Conservation (phyloP, 139 green algal genomes). For the Klebsormidium nitens region DNA sequence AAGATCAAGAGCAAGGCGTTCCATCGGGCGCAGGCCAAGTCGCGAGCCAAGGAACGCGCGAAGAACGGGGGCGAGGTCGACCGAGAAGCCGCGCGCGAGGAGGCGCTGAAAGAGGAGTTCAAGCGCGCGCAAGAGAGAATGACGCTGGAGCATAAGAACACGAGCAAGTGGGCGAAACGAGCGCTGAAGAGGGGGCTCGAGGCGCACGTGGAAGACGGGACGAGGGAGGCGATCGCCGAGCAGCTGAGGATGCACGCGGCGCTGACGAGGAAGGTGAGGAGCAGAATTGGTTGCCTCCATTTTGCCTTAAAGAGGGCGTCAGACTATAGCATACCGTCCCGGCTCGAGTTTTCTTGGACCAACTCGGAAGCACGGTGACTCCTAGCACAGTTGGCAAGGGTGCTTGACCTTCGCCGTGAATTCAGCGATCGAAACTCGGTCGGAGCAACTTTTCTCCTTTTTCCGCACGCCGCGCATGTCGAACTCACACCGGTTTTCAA, state of each 20-base stretch:
- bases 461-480: too few species aligned
- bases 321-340: too few species aligned
- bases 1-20: constrained; percentile 80
- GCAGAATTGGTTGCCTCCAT: neutral
- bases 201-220: constrained; percentile 12
- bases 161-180: constrained; percentile 72
- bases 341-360: too few species aligned
- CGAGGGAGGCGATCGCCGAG: constrained; percentile 64
- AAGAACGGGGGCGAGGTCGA: constrained; percentile 5
- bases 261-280: constrained; percentile 64
- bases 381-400: too few species aligned
- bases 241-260: constrained; percentile 79
- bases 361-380: too few species aligned
- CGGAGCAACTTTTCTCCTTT: too few species aligned
- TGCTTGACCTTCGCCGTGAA: too few species aligned
- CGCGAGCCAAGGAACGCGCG: constrained; percentile 1
- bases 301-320: too few species aligned
- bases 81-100: constrained; percentile 8
- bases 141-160: constrained; percentile 90
- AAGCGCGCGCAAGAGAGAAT: constrained; percentile 66
- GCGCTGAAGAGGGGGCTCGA: constrained; percentile 63
- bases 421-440: too few species aligned
- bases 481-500: too few species aligned
- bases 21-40: constrained; percentile 44
- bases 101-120: constrained; percentile 33